phyloP scores from a whole-genome alignment of 2,329 filamentous ascomycete genomes.

The Chaetomiaceae sp. region DNA sequence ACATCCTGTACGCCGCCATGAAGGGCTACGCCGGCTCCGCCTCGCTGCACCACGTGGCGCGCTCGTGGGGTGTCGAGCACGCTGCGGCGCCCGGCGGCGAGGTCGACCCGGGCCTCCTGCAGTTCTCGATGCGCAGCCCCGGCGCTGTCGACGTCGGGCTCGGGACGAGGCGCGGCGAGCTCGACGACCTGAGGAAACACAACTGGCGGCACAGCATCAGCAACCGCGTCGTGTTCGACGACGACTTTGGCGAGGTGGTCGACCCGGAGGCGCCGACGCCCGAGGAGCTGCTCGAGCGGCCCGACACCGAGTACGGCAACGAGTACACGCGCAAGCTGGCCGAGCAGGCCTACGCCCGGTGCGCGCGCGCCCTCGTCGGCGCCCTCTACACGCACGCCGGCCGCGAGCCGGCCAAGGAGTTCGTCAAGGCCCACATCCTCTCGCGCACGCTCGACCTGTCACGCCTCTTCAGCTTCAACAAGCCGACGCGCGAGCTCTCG shows the following conservation, averaged over 20 bases:
- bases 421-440: slow-evolving; percentile 80
- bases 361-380: slow-evolving; percentile 79
- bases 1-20: slow-evolving; percentile 81
- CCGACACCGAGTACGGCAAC: slow-evolving; percentile 24
- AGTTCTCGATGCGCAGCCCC: slow-evolving; percentile 57
- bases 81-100: slow-evolving; percentile 85
- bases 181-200: slow-evolving; percentile 40
- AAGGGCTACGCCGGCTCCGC: slow-evolving; percentile 75
- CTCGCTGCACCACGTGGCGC: slow-evolving; percentile 66
- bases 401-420: slow-evolving; percentile 69
- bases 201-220: slow-evolving; percentile 65
- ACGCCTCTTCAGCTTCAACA: slow-evolving; percentile 75
- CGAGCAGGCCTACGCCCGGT: slow-evolving; percentile 50
- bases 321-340: slow-evolving; percentile 26
- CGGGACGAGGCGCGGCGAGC: slow-evolving; percentile 50
- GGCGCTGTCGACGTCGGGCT: slow-evolving; percentile 44
- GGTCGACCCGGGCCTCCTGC: slow-evolving; percentile 85
- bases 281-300: slow-evolving; percentile 8
- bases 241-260: slow-evolving; percentile 73
- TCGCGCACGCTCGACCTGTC: slow-evolving; percentile 72
- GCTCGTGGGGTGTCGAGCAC: slow-evolving; percentile 86
- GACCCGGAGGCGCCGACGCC: slow-evolving; percentile 9
- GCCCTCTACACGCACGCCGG: slow-evolving; percentile 83
- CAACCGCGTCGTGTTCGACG: slow-evolving; percentile 73
- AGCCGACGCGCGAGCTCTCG: slow-evolving; percentile 77